These are phyloP conservation scores for Guillardia theta DNA, from an alignment of 78 protist genomes.

Conservation along the genomic window DNA sequence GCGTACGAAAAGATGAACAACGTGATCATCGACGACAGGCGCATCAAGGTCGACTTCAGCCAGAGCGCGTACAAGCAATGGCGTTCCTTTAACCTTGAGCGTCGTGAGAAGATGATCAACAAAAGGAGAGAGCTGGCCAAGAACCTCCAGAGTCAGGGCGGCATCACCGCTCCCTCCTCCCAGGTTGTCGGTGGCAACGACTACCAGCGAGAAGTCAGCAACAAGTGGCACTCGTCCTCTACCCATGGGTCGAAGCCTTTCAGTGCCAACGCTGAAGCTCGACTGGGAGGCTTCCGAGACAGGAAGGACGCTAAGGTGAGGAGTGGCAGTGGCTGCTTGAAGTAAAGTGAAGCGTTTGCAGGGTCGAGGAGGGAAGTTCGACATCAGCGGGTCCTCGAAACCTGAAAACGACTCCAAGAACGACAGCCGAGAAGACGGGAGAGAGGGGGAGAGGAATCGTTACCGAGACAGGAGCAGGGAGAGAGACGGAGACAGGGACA, in stretches of 20 bases:
- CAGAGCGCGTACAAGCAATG: constrained; percentile 81
- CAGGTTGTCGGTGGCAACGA: constrained; percentile 34
- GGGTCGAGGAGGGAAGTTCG: not conserved
- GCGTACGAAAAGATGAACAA: constrained; percentile 96
- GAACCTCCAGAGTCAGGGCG: not conserved
- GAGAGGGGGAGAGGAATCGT: not conserved
- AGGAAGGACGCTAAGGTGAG: not conserved
- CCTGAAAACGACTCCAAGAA: not conserved
- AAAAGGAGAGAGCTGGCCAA: not conserved
- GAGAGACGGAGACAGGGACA: not conserved
- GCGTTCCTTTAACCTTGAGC: not conserved
- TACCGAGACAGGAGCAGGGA: not conserved
- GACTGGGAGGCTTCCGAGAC: constrained; percentile 29
- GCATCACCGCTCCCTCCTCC: not conserved
- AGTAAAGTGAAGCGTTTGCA: not conserved
- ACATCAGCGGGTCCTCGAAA: not conserved
- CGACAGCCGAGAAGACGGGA: not conserved
- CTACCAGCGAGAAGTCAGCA: constrained; percentile 23
- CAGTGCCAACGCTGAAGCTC: not conserved
- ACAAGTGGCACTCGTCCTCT: not conserved
- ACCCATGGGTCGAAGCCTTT: not conserved
- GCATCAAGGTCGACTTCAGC: constrained; percentile 94
- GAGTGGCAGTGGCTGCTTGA: not conserved
- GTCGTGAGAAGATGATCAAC: not conserved
- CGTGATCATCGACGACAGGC: constrained; percentile 92